Base-by-base conservation (phyloP, 2,329 filamentous ascomycete species). In the Trichoderma simmonsii region DNA sequence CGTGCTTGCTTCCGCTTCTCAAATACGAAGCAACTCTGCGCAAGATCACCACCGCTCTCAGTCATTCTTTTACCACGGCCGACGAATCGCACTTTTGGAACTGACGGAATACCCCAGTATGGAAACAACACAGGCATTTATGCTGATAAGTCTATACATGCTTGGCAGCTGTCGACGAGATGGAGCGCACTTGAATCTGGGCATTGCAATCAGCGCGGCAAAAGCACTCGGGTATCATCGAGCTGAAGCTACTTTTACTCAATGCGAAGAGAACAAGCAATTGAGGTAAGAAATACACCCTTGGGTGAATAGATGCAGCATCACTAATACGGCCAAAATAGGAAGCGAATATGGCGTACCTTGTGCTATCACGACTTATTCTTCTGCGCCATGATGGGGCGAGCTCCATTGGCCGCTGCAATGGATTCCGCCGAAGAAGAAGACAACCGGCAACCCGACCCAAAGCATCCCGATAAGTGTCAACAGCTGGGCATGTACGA, bases 61-160 rank as follows among this genome's bases (percentile, higher is more conserved):
- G 18, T 66, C 63, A n/a, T 66, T 66, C 63, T 66, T 66, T 26
- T 66, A 56, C 1, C 63, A 66, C 32, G 63, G 63, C 6, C 48
- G 63, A n/a, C 63, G 63, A 26, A 66, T 66, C n/a, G 63, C 63
- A 30, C 63, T 66, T 21, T 12, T 56, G 14, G 48, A 66, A 6
- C 11, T 66, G 15, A 56, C 63, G 12, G 63, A 66, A 3, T 56
- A 56, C 14, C 63, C 63, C 0, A 66, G n/a, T 8, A 56, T 26
- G 43, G 63, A 56, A n/a, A 66, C 63, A 36, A 39, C 48, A 30
- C 63, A 56, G 15, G 48, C 63, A 36, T 66, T 66, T n/a, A 26
- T 21, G 8, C 15, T 66, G 12, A 66, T 66, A 26, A 56, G 63
- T 15, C 11, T 66, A 14, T 66, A 66, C 9, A 56, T 66, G 48